These are phyloP conservation scores for Phalaenopsis hybrid DNA, from an alignment of 116 monocot genomes.

Conservation along the genomic window DNA sequence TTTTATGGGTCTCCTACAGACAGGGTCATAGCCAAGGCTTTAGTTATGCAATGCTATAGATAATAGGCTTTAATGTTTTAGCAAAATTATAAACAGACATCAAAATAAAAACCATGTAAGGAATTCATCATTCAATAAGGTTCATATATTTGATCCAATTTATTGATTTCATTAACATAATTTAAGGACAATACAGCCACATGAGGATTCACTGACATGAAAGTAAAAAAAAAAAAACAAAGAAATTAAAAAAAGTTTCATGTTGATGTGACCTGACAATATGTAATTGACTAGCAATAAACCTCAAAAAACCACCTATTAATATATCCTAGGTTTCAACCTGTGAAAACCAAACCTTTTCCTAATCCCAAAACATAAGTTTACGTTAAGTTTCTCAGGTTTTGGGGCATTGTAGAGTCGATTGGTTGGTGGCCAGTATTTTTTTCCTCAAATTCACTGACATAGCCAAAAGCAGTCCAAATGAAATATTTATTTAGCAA, in stretches of 20 bases:
- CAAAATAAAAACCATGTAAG: neutral
- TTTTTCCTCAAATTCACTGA: no score
- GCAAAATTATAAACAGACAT: neutral
- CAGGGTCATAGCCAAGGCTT: neutral
- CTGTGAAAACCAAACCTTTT: neutral
- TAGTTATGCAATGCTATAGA: neutral
- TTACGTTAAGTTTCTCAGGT: neutral
- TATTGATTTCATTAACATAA: neutral
- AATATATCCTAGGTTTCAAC: neutral
- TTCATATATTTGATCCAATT: neutral
- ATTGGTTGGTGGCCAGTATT: no score
- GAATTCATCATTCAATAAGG: neutral
- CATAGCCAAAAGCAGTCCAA: no score
- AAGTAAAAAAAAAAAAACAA: neutral
- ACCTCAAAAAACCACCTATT: neutral
- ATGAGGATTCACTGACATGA: neutral
- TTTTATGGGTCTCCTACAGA: constrained; percentile 73
- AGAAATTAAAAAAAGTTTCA: neutral
- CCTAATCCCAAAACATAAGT: neutral
- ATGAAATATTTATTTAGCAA: no score
- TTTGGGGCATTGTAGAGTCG: neutral
- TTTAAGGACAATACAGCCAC: neutral
- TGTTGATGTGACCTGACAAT: neutral
- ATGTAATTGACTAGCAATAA: neutral
- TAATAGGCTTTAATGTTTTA: neutral